Evolutionary conservation across 192 early-diverging fungal species (phyloP), one percentile per base, ranked within the genome.

Genomic region (Dimargaris verticillata): DNA sequence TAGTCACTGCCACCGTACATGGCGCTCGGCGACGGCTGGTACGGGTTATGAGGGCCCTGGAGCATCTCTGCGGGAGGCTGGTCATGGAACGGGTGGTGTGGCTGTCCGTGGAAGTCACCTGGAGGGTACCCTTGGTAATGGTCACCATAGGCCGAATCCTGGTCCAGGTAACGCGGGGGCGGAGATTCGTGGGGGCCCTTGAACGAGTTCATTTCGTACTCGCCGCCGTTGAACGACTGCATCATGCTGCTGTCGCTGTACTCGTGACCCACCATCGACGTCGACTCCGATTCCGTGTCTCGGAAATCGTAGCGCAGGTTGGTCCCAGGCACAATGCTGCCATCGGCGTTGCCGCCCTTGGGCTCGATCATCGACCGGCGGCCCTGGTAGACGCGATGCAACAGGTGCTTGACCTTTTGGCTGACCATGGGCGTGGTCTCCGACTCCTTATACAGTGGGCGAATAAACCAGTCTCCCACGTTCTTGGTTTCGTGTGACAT

Each of bases 401-500:
- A 63, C 57, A 86, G 61, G 58, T 84, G 82, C 20, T 77, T 75
- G 53, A 83, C 77, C 25, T 69, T 74, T 54, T 81, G 77, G 59
- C 82, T 80, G 28, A 88, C 80, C 71, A 86, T 74, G 17, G 84
- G 83, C 25, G 84, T 77, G 14, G 80, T 71, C 51, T 84, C 67
- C 42, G 78, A 72, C 49, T 82, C 66, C 46, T 68, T 74, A 46
- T 84, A 76, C 2, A 75, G 80, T 4, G 84, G 86, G 58, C 86
- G 81, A 62, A 82, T 74, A 71, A 84, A 88, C 26, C 77, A 76
- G 63, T 73, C 71, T 29, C 72, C 71, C 61, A 84, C 58, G n/a
- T 53, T 53, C 33, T 41, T 47, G 28, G 65, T 66, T 44, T 62
- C 57, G 60, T 77, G 70, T 52, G 45, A 51, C 44, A 62, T 51